Evolutionary conservation across 305 asterid species (phyloP).

Genomic region (Solanum hybrid): DNA sequence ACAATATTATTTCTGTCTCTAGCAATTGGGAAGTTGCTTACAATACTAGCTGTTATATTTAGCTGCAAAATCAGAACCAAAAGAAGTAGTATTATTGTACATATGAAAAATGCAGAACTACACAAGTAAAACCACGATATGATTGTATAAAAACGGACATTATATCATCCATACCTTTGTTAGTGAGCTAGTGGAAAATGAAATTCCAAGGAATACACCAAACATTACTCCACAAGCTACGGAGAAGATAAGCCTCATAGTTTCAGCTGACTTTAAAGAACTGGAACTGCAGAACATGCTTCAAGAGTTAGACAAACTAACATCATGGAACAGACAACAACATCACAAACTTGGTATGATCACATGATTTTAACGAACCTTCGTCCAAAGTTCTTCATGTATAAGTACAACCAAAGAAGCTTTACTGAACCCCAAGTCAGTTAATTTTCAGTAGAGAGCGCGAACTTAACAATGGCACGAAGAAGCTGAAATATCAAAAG

Average conservation of each 20-base stretch:
- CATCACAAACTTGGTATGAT: neutral
- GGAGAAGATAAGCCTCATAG: conserved; percentile 36
- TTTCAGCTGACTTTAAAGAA: conserved; percentile 37
- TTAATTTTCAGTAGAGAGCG: conserved; percentile 8
- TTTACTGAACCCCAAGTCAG: conserved; percentile 15
- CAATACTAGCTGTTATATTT: conserved; percentile 35
- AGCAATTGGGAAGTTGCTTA: conserved; percentile 26
- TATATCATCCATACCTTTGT: conserved; percentile 2
- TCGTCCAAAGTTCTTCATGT: neutral
- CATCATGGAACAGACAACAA: neutral
- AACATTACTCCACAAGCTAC: conserved; percentile 42
- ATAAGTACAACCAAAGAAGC: conserved; percentile 17
- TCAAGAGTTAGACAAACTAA: neutral
- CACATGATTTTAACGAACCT: conserved; percentile 20
- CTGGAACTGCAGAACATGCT: conserved; percentile 27
- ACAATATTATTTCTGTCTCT: conserved; percentile 19
- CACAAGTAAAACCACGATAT: neutral
- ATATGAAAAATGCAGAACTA: neutral
- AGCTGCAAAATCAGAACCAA: conserved; percentile 38
- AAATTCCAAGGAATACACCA: conserved; percentile 65
- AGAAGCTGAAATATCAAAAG: conserved; percentile 17
- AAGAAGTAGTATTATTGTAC: neutral
- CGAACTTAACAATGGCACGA: conserved; percentile 4
- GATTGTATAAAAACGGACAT: neutral
- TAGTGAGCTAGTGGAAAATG: conserved; percentile 26